These are phyloP conservation scores for Neoscytalidium dimidiatum DNA, from an alignment of 2,329 filamentous ascomycete species.

Conservation along the genomic window DNA sequence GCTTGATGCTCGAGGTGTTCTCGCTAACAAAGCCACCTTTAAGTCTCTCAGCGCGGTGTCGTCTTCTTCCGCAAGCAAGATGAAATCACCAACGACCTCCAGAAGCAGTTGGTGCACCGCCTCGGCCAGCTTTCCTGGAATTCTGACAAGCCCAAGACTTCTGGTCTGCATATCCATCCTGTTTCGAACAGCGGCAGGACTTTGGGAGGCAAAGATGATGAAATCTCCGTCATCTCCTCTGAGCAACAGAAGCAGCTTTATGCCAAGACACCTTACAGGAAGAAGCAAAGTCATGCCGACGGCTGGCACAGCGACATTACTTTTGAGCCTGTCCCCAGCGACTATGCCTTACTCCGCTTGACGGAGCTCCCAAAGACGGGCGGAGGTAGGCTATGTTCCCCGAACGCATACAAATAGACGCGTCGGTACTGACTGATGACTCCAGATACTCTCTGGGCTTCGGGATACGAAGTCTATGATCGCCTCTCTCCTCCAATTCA, in stretches of 20 bases:
- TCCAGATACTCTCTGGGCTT: constrained; percentile 44
- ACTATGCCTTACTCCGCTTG: constrained; percentile 41
- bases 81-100: constrained; percentile 50
- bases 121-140: constrained; percentile 53
- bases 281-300: constrained; percentile 50
- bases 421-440: too few species aligned
- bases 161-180: constrained; percentile 63
- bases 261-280: constrained; percentile 43
- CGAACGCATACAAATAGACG: background rate
- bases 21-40: background rate
- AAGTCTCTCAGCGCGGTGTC: constrained; percentile 55
- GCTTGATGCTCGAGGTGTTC: background rate
- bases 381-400: constrained; percentile 33
- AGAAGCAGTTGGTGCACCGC: constrained; percentile 55
- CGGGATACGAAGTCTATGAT: constrained; percentile 51
- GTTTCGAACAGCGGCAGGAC: constrained; percentile 48
- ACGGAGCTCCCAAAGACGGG: constrained; percentile 36
- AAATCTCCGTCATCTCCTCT: constrained; percentile 48
- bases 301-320: constrained; percentile 57
- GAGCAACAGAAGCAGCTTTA: constrained; percentile 43
- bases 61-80: constrained; percentile 57
- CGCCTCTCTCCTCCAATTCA: constrained; percentile 51
- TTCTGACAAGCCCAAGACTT: constrained; percentile 57
- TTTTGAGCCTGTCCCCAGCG: constrained; percentile 43
- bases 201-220: constrained; percentile 37